These are phyloP conservation scores for Warburgia ugandensis DNA, from an alignment of 164 flowering plant species.

Conservation along the genomic window DNA sequence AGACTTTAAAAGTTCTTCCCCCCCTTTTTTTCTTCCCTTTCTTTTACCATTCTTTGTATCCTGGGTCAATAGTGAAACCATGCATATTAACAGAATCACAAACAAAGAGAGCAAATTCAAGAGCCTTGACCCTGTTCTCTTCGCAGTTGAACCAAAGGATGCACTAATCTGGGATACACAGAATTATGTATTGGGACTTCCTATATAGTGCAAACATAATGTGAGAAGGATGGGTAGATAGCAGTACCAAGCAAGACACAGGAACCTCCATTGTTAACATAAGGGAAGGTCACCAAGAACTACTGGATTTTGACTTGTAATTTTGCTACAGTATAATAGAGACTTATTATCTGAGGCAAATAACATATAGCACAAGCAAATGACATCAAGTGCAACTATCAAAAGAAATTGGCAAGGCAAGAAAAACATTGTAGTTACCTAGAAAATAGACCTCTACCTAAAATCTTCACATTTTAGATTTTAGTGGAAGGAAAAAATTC, in stretches of 20 bases:
- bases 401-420: too few relatives aligned
- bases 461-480: too few relatives aligned
- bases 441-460: too few relatives aligned
- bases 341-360: too few relatives aligned
- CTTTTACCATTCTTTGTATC: constrained; percentile 86
- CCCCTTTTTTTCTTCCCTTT: not conserved
- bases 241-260: not conserved
- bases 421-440: too few relatives aligned
- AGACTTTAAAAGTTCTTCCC: too few relatives aligned
- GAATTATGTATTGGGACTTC: constrained; percentile 87
- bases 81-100: constrained; percentile 97
- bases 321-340: too few relatives aligned
- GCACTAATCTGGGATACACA: constrained; percentile 86
- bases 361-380: too few relatives aligned
- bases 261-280: not conserved
- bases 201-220: constrained; percentile 30
- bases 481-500: too few relatives aligned
- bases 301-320: too few relatives aligned
- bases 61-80: constrained; percentile 99
- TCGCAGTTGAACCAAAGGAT: constrained; percentile 96
- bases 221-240: constrained; percentile 3
- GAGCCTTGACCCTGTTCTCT: constrained; percentile 99
- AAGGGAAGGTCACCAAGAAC: too few relatives aligned
- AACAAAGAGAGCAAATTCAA: constrained; percentile 89
- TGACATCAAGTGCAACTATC: too few relatives aligned